Base-by-base conservation (phyloP, 2,329 filamentous ascomycete species). In the Lasiodiplodia sp. region DNA sequence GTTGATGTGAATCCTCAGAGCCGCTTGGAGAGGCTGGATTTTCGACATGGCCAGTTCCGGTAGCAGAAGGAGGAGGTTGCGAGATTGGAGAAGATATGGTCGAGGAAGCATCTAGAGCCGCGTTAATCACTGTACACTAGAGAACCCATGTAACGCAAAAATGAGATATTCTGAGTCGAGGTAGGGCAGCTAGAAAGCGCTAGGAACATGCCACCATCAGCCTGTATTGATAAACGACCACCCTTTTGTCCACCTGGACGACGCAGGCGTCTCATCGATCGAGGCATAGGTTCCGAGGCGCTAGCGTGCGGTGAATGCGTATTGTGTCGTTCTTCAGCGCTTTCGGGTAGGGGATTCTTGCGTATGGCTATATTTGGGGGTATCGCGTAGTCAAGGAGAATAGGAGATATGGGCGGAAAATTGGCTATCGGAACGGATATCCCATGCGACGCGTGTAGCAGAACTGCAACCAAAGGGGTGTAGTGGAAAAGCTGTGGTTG, bases 21-120 rank as follows among this genome's bases (percentile, higher is more conserved):
- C 83, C 84, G 60, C 83, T 84, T 38, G 85, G 84, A 5, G 92
- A 93, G 51, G 87, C 85, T 62, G 90, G 88, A 86, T 71, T 86
- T 85, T 75, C 90, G 85, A 69, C 87, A 86, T 73, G 88, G 83
- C 73, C 87, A 82, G 77, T 89, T 86, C 71, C 88, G 83, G 58
- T 71, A 28, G 76, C 75, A 10, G 79, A 78, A 37, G 79, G 79
- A 5, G 83, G 82, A 44, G 84, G 82, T 66, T 81, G 78, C 21
- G 82, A 81, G 37, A 75, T 75, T 16, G 80, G 78, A 2, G 80
- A 81, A 2, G 80, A 81, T 58, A 79, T 75, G 16, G 76, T 75
- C 3, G 80, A 80, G 4, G 79, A 80, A 55, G 75, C 76, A 70
- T 79, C 79, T 79, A 34, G 44, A 12, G 28, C 7, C 23, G 31